phyloP scores from a whole-genome alignment of 805 yeast species.

The Nakazawaea wyomingensis region DNA sequence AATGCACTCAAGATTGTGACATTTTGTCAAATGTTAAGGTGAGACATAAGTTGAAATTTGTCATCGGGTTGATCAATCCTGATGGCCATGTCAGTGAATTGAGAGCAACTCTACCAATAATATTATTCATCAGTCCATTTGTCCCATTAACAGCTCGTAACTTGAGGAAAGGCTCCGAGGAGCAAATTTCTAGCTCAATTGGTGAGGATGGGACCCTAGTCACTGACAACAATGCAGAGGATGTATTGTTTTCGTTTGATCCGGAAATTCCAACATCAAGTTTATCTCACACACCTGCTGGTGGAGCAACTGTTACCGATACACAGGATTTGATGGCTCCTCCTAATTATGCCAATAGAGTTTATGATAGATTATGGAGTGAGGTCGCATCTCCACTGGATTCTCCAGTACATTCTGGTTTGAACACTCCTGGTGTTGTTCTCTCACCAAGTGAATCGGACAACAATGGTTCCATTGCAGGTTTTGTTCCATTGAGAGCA shows the following conservation, averaged over 20 bases:
- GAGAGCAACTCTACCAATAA: slow-evolving; percentile 45
- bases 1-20: slow-evolving; percentile 84
- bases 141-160: slow-evolving; percentile 58
- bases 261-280: slow-evolving; percentile 24
- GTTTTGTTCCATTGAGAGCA: not conserved
- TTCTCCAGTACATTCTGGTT: slow-evolving; percentile 39
- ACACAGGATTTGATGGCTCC: slow-evolving; percentile 64
- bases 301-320: slow-evolving; percentile 17
- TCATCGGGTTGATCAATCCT: slow-evolving; percentile 39
- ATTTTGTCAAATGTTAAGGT: slow-evolving; percentile 61
- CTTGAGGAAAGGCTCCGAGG: slow-evolving; percentile 19
- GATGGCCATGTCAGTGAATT: slow-evolving; percentile 49
- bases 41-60: slow-evolving; percentile 39
- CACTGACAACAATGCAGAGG: slow-evolving; percentile 27
- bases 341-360: slow-evolving; percentile 76
- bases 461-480: slow-evolving; percentile 8
- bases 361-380: slow-evolving; percentile 75
- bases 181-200: slow-evolving; percentile 1
- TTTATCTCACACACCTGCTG: not conserved
- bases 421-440: slow-evolving; percentile 25
- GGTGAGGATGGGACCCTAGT: slow-evolving; percentile 15
- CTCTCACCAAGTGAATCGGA: slow-evolving; percentile 14
- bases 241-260: slow-evolving; percentile 33
- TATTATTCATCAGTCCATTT: slow-evolving; percentile 53
- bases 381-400: slow-evolving; percentile 49